Evolutionary conservation across 495 filamentous ascomycete genomes (phyloP), one percentile per base, ranked within the genome.

Genomic region (Talaromyces wortmannii): DNA sequence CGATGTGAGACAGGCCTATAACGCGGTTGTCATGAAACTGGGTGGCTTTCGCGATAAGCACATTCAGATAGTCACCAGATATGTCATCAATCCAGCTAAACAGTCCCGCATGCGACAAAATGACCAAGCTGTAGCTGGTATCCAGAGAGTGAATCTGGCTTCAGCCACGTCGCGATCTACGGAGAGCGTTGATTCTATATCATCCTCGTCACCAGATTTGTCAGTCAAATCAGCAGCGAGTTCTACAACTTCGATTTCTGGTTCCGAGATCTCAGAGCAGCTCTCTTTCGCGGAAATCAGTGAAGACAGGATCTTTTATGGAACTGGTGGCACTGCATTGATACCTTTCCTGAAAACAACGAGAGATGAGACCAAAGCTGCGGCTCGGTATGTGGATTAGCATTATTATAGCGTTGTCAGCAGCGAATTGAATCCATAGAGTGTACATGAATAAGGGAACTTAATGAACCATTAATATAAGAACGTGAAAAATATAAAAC

Each of bases 341-440:
- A 95, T 96, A 58, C 88, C 90, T 0, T 97, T 97, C 63, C 70
- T 97, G 55, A 95, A 92, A 65, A 88, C 95, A 67, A 91, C 92
- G 2, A 75, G 92, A 13, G 92, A 97, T 67, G 89, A 95, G 71
- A 96, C 92, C 1, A 68, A 69, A 48, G 65, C 65, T 30, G 58
- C 65, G 33, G 65, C 63, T 7, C 56, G 59, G 18, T 68, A 61
- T 55, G 55, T 44, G 12, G 57, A 61, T 56, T 67, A 43, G 57
- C 4, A 31, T 23, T 50, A 12, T 2, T 23, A 4, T 23, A 23
- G 23, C 23, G 23, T 23, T 23, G 23, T 23, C 23, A 23, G 23
- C 23, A 23, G 23, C 23, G 23, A 23, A 23, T 23, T 23, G 4
- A 23, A 23, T 4, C 23, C 23, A 23, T 23, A 23, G 1, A 23